Base-by-base conservation (phyloP, 805 yeast species). In the Yarrowia hollandica region DNA sequence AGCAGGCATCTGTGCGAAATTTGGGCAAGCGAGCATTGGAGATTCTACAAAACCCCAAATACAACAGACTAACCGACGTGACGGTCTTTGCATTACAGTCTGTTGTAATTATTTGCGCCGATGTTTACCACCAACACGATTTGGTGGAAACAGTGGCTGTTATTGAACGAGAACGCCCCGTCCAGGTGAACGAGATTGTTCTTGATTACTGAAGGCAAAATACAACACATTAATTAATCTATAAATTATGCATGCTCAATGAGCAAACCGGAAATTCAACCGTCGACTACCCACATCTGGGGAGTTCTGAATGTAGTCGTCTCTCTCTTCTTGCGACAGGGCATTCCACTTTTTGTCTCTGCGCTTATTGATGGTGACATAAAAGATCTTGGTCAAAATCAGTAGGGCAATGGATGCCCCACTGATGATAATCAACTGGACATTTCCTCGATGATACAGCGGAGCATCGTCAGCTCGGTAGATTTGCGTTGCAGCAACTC, bases 381-480 rank as follows among this genome's bases (percentile, higher is more conserved):
- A 77, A 61, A 72, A 77, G 38, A 37, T 25, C 55, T 71, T 68
- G 3, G 74, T 64, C n/a, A 68, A 21, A 4, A 69, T 11, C 2
- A 64, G 46, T 14, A 60, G 10, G 0, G 42, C 66, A 7, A 63
- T 41, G 9, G 65, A 63, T 1, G 64, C 63, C 3, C 63, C 21
- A 14, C 62, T 44, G 22, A 71, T 59, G 1, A 62, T 68, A 7
- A 71, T 55, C 15, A 71, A 46, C 21, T 62, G 64, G 10, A 52
- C 31, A 62, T 85, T 84, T 38, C 90, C 92, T 19, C 78, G 69
- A 37, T 76, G 76, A 66, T 86, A 86, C 26, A 75, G 65, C 0
- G 90, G 91, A 35, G 72, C 72, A 66, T 86, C 91, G 35, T 76
- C 78, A 0, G 68, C 67, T 44, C 84, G 69, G 68, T 85, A 86